Percentiles rank a stretch among this genome's conserved stretches.
phyloP scores from a whole-genome alignment of 148 eudicot species.

The Arbutus unedo region DNA sequence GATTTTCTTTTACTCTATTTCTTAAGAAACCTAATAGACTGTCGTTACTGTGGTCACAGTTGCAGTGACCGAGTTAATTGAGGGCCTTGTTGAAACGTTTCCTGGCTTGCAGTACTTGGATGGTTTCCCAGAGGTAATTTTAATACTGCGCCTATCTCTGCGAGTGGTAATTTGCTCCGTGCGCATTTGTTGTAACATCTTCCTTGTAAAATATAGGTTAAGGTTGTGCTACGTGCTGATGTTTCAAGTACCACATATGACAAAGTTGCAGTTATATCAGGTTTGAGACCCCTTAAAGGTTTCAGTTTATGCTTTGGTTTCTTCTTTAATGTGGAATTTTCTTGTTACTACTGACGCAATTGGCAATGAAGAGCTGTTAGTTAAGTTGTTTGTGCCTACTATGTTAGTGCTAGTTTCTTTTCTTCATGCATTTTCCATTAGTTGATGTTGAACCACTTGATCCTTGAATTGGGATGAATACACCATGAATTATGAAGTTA shows the following conservation, averaged over 20 bases:
- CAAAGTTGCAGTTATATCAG: slow-evolving; percentile 92
- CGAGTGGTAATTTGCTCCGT: background rate
- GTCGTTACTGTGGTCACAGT: slow-evolving; percentile 36
- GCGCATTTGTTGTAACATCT: slow-evolving; percentile 12
- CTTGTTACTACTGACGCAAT: background rate
- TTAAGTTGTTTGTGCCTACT: slow-evolving; percentile 3
- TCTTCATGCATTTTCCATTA: background rate
- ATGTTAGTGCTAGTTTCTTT: background rate
- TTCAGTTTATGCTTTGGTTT: background rate
- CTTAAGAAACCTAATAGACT: background rate
- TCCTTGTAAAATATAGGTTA: slow-evolving; percentile 45
- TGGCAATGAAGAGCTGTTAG: background rate
- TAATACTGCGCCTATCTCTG: background rate
- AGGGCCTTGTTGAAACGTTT: slow-evolving; percentile 91
- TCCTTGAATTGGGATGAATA: slow-evolving; percentile 7
- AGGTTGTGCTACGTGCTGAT: slow-evolving; percentile 97
- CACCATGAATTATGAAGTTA: background rate
- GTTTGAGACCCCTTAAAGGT: slow-evolving; percentile 29
- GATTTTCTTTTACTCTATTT: background rate
- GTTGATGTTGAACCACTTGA: background rate
- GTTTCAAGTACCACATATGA: slow-evolving; percentile 61
- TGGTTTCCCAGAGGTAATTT: slow-evolving; percentile 88
- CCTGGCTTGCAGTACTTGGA: slow-evolving; percentile 95
- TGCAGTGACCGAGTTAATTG: slow-evolving; percentile 94
- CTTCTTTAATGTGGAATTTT: background rate